A percentile compares a stretch with the other conserved stretches of the same genome.
phyloP scores from a whole-genome alignment of 164 flowering plant genomes.

The Brasenia schreberi region DNA sequence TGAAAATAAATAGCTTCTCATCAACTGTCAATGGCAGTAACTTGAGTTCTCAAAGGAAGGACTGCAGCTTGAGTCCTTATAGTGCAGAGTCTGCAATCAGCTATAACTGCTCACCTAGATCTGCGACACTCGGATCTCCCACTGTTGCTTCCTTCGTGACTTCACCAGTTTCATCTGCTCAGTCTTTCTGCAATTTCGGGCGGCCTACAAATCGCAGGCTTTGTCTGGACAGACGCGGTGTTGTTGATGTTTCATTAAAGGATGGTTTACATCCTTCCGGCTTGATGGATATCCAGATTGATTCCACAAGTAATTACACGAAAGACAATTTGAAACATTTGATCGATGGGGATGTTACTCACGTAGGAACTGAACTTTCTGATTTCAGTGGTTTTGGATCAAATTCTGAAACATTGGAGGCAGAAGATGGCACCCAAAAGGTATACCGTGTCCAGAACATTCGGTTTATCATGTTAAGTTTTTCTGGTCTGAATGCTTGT shows the following conservation, averaged over 20 bases:
- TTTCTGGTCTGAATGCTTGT: too few species aligned
- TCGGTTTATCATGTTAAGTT: background rate
- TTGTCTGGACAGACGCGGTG: constrained; percentile 61
- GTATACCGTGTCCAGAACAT: background rate
- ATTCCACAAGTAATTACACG: background rate
- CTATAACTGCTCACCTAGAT: constrained; percentile 24
- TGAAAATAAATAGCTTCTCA: constrained; percentile 19
- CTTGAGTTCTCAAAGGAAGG: background rate
- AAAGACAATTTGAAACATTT: background rate
- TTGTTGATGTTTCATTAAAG: constrained; percentile 77
- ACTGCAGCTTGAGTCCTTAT: background rate
- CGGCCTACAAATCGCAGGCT: constrained; percentile 55
- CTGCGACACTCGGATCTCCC: constrained; percentile 70
- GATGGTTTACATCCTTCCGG: constrained; percentile 52
- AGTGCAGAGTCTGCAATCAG: background rate
- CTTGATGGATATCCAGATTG: background rate
- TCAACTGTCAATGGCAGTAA: background rate
- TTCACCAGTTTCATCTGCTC: constrained; percentile 50
- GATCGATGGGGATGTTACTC: background rate
- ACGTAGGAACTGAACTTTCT: background rate
- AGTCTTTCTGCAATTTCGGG: constrained; percentile 21
- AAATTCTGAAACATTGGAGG: background rate
- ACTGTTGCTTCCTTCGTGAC: constrained; percentile 55
- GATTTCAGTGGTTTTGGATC: background rate
- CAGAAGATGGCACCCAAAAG: background rate